Conservation (phyloP, 805 yeast genomes). For the Blastobotrys americana region DNA sequence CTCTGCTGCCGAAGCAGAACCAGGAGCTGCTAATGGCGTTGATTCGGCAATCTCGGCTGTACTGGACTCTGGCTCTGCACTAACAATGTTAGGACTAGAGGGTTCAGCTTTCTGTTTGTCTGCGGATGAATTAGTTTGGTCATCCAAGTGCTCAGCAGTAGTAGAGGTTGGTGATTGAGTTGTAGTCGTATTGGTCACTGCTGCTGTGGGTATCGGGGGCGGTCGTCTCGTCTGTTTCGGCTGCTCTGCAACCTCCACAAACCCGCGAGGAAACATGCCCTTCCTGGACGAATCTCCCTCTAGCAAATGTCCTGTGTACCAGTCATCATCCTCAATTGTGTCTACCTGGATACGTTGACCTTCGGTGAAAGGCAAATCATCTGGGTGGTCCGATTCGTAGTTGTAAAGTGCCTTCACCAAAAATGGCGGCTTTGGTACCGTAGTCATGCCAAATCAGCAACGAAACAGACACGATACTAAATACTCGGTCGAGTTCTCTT, state of each 20-base stretch:
- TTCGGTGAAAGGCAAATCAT: conserved; percentile 65
- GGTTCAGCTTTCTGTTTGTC: conserved; percentile 1
- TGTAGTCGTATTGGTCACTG: neutral
- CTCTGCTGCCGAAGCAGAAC: neutral
- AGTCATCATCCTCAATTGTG: conserved; percentile 80
- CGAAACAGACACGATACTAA: no score
- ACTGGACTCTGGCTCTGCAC: neutral
- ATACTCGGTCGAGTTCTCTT: no score
- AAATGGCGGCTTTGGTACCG: conserved; percentile 44
- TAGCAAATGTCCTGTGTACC: conserved; percentile 68
- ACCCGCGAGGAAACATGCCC: conserved; percentile 86
- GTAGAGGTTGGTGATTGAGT: conserved; percentile 7
- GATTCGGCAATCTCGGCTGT: neutral
- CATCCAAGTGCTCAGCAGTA: neutral
- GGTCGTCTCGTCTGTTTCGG: conserved; percentile 2
- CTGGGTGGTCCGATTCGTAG: conserved; percentile 65
- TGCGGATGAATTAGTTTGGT: conserved; percentile 9
- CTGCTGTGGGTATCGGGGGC: conserved; percentile 6
- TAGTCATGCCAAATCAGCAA: no score
- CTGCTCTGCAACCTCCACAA: conserved; percentile 46
- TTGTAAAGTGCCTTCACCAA: conserved; percentile 61
- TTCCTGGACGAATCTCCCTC: conserved; percentile 33
- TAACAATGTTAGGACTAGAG: neutral
- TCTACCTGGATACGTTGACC: conserved; percentile 71
- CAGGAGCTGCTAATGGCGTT: neutral